phyloP scores from a whole-genome alignment of 768 basidiomycete genomes.

The Asterophora parasitica region DNA sequence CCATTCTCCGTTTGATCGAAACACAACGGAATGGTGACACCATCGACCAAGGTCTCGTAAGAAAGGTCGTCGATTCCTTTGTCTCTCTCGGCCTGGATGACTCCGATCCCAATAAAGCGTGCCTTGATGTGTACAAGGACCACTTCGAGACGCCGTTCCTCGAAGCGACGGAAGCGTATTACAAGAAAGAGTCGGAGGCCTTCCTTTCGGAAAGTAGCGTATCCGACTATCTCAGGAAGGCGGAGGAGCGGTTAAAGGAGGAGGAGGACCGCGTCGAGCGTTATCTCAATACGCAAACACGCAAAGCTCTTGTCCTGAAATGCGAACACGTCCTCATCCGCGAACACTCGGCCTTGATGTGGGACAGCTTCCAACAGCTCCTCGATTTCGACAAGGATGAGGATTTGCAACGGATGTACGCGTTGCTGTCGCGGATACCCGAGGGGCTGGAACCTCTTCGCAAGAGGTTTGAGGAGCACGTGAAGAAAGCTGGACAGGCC shows the following conservation, averaged over 20 bases:
- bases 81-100: constrained; percentile 94
- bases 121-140: constrained; percentile 89
- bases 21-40: constrained; percentile 90
- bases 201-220: constrained; percentile 88
- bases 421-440: constrained; percentile 83
- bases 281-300: constrained; percentile 86
- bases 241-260: constrained; percentile 86
- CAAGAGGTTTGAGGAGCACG: constrained; percentile 92
- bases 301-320: constrained; percentile 71
- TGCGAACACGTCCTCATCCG: constrained; percentile 93
- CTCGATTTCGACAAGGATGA: constrained; percentile 94
- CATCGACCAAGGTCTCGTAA: constrained; percentile 89
- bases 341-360: constrained; percentile 79
- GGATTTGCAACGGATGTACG: constrained; percentile 93
- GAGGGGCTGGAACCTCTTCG: constrained; percentile 88
- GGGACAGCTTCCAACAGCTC: constrained; percentile 87
- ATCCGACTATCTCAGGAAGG: constrained; percentile 93
- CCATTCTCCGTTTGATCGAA: constrained; percentile 87
- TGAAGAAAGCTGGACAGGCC: constrained; percentile 82
- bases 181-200: constrained; percentile 85
- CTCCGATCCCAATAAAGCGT: constrained; percentile 84
- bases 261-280: constrained; percentile 95
- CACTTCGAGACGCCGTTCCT: constrained; percentile 91
- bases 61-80: constrained; percentile 92
- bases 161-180: constrained; percentile 83